These are phyloP conservation scores for Oidiodendron maius DNA, from an alignment of 495 filamentous ascomycete species.

Conservation along the genomic window DNA sequence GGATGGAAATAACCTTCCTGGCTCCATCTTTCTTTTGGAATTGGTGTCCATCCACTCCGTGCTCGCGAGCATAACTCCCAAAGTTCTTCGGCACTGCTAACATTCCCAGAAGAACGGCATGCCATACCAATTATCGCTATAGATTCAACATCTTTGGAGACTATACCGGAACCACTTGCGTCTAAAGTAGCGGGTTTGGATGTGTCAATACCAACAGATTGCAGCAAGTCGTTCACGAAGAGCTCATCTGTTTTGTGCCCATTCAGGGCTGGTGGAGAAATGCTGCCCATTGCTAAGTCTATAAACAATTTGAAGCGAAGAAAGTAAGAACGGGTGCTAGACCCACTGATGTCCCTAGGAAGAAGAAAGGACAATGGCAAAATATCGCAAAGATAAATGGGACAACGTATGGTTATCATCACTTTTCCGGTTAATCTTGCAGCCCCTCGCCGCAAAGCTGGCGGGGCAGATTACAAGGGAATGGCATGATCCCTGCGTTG, in stretches of 20 bases:
- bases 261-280: background rate
- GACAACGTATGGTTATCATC: background rate
- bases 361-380: background rate
- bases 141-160: constrained; percentile 24
- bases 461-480: background rate
- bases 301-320: background rate
- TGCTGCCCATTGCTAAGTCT: background rate
- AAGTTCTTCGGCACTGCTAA: constrained; percentile 41
- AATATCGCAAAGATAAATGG: background rate
- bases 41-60: constrained; percentile 30
- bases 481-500: background rate
- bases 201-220: background rate
- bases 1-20: constrained; percentile 34
- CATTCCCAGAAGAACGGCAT: constrained; percentile 53
- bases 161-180: background rate
- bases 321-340: background rate
- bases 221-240: background rate
- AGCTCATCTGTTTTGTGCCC: background rate
- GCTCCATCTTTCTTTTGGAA: constrained; percentile 39
- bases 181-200: background rate
- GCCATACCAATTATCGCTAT: constrained; percentile 57
- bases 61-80: constrained; percentile 46
- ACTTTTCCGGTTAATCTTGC: background rate
- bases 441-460: background rate
- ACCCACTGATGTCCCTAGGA: background rate